Percentiles rank a stretch among this genome's conserved stretches.
These are phyloP conservation scores for Penicillium sp. DNA, from an alignment of 2,329 filamentous ascomycete genomes.

Conservation along the genomic window DNA sequence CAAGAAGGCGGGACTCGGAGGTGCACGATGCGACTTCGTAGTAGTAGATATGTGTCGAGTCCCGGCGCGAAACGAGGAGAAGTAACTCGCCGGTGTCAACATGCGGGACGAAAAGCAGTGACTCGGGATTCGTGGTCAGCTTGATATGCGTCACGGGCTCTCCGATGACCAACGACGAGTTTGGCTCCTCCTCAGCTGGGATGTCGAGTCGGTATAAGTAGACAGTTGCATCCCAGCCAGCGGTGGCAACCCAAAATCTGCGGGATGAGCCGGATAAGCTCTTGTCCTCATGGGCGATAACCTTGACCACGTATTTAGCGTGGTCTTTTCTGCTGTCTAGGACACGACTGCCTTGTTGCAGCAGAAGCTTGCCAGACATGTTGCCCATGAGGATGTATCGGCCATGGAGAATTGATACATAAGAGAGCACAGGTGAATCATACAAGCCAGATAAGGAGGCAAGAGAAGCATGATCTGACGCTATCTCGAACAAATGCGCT, in stretches of 20 bases:
- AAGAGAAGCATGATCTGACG: slow-evolving; percentile 16
- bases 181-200: slow-evolving; percentile 4
- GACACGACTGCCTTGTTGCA: slow-evolving; percentile 46
- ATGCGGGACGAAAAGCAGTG: slow-evolving; percentile 53
- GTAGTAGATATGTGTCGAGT: slow-evolving; percentile 60
- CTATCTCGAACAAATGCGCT: slow-evolving; percentile 46
- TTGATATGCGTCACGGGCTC: slow-evolving; percentile 29
- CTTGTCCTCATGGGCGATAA: slow-evolving; percentile 40
- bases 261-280: slow-evolving; percentile 11
- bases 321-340: slow-evolving; percentile 56
- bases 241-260: slow-evolving; percentile 52
- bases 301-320: slow-evolving; percentile 57
- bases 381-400: slow-evolving; percentile 51
- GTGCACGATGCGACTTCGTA: slow-evolving; percentile 39
- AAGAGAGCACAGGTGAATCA: slow-evolving; percentile 53
- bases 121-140: slow-evolving; percentile 56
- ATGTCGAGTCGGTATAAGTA: slow-evolving; percentile 47
- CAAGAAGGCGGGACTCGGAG: slow-evolving; percentile 45
- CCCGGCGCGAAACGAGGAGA: slow-evolving; percentile 55
- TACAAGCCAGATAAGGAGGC: slow-evolving; percentile 29
- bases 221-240: slow-evolving; percentile 61
- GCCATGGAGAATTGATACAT: slow-evolving; percentile 42
- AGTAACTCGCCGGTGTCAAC: slow-evolving; percentile 48
- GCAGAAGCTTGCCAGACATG: slow-evolving; percentile 59
- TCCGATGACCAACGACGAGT: slow-evolving; percentile 24